Evolutionary conservation across 2,329 filamentous ascomycete species (phyloP).

Genomic region (Rhynchosporium secalis): DNA sequence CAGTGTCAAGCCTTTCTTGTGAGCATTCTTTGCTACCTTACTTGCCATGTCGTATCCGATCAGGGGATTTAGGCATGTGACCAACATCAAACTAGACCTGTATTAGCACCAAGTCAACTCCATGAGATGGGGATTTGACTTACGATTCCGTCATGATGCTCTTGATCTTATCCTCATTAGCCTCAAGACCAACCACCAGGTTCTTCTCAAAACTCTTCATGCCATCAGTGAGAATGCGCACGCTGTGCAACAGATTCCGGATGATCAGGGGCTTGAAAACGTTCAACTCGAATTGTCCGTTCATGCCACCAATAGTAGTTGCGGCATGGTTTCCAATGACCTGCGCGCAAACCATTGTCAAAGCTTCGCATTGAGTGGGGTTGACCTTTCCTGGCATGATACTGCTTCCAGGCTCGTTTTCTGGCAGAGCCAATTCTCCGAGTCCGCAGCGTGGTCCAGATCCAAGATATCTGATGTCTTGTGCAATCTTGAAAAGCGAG

Average conservation of each 20-base stretch:
- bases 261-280: slow-evolving; percentile 98
- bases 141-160: slow-evolving; percentile 93
- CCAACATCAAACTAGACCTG: slow-evolving; percentile 79
- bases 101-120: slow-evolving; percentile 11
- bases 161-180: slow-evolving; percentile 89
- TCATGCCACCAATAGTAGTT: slow-evolving; percentile 90
- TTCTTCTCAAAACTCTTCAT: slow-evolving; percentile 97
- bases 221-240: slow-evolving; percentile 82
- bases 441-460: slow-evolving; percentile 94
- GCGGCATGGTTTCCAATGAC: slow-evolving; percentile 98
- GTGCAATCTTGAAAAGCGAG: slow-evolving; percentile 96
- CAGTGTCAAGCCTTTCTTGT: slow-evolving; percentile 94
- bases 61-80: slow-evolving; percentile 95
- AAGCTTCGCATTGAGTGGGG: slow-evolving; percentile 94
- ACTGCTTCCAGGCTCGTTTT: slow-evolving; percentile 96
- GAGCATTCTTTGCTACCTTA: slow-evolving; percentile 97
- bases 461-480: slow-evolving; percentile 96
- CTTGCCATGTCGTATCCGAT: slow-evolving; percentile 97
- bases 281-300: slow-evolving; percentile 98
- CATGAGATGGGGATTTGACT: slow-evolving; percentile 39
- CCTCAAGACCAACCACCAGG: slow-evolving; percentile 81
- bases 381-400: slow-evolving; percentile 99
- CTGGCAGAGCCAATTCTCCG: slow-evolving; percentile 87
- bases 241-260: slow-evolving; percentile 90
- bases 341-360: slow-evolving; percentile 97